A percentile compares a stretch with the other conserved stretches of the same genome.
Evolutionary conservation across 2,329 filamentous ascomycete species (phyloP).

Genomic region (Pseudomassariella vexata): DNA sequence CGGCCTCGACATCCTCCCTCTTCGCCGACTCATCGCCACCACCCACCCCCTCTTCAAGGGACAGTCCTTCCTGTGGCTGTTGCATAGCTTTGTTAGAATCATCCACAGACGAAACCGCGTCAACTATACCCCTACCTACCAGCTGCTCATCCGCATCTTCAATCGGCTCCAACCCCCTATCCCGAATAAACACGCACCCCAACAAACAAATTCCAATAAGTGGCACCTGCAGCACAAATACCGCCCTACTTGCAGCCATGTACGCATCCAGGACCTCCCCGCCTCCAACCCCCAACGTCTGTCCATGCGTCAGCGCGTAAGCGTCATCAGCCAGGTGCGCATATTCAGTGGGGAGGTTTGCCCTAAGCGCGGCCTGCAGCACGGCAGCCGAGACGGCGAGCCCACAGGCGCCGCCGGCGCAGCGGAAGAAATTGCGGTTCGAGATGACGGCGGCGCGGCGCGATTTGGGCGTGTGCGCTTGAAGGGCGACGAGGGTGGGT

Average conservation of each 20-base stretch:
- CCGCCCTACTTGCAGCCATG: conserved; percentile 44
- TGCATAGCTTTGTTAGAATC: not conserved
- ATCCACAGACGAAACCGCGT: not conserved
- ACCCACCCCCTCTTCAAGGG: no score
- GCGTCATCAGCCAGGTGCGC: conserved; percentile 19
- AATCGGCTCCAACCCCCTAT: conserved; percentile 36
- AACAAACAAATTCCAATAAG: conserved; percentile 45
- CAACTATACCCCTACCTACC: no score
- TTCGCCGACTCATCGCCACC: no score
- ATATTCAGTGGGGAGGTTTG: conserved; percentile 18
- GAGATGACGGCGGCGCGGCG: conserved; percentile 58
- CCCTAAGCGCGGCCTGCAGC: conserved; percentile 23
- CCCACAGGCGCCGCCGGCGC: conserved; percentile 51
- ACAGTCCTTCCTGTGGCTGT: no score
- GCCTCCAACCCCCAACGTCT: not conserved
- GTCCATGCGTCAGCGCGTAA: conserved; percentile 20
- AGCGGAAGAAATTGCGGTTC: conserved; percentile 57
- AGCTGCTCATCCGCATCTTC: conserved; percentile 8
- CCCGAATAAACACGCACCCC: conserved; percentile 44
- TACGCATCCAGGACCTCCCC: conserved; percentile 42
- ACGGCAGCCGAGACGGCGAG: conserved; percentile 52
- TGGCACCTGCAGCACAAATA: conserved; percentile 52
- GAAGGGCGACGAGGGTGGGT: conserved; percentile 48
- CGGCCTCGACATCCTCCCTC: not conserved
- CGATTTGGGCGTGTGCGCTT: conserved; percentile 49